phyloP scores from a whole-genome alignment of 768 basidiomycete species.

The Xerocomellus amylosporus region DNA sequence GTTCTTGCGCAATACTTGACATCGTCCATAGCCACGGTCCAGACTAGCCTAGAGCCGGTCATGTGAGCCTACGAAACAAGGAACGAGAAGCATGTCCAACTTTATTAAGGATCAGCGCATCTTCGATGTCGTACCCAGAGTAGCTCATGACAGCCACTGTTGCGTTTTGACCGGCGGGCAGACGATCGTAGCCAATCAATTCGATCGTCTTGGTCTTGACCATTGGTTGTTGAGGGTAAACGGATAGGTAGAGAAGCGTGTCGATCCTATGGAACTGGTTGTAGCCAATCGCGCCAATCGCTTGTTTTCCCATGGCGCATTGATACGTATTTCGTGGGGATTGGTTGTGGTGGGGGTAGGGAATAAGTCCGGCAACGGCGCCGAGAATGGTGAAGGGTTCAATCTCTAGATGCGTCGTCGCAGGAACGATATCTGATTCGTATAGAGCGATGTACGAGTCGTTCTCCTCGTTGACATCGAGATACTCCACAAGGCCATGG shows the following conservation, averaged over 20 bases:
- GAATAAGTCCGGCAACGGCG: slow-evolving; percentile 96
- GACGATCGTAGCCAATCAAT: slow-evolving; percentile 90
- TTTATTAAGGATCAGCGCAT: slow-evolving; percentile 95
- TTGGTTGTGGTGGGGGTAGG: slow-evolving; percentile 99
- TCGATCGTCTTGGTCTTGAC: slow-evolving; percentile 99
- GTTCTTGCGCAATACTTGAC: slow-evolving; percentile 96
- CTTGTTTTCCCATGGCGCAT: slow-evolving; percentile 99
- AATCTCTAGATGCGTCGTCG: slow-evolving; percentile 95
- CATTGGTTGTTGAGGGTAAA: slow-evolving; percentile 99
- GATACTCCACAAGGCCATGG: slow-evolving; percentile 92
- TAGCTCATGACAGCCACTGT: slow-evolving; percentile 99
- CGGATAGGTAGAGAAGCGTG: slow-evolving; percentile 94
- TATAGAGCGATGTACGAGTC: slow-evolving; percentile 95
- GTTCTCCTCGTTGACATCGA: slow-evolving; percentile 99
- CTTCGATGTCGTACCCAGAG: slow-evolving; percentile 99
- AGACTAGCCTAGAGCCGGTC: slow-evolving; percentile 68
- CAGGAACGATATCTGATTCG: slow-evolving; percentile 76
- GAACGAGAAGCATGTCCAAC: slow-evolving; percentile 36
- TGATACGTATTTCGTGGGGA: slow-evolving; percentile 99
- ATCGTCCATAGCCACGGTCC: slow-evolving; percentile 95
- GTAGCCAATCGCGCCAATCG: slow-evolving; percentile 97
- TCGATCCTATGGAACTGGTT: slow-evolving; percentile 98
- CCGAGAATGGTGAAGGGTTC: slow-evolving; percentile 98
- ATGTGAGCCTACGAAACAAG: slow-evolving; percentile 2
- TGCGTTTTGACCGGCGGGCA: slow-evolving; percentile 98